A percentile compares a stretch with the other conserved stretches of the same genome.
Conservation (phyloP, 2,329 filamentous ascomycete genomes). For the Aspergillus sp. region DNA sequence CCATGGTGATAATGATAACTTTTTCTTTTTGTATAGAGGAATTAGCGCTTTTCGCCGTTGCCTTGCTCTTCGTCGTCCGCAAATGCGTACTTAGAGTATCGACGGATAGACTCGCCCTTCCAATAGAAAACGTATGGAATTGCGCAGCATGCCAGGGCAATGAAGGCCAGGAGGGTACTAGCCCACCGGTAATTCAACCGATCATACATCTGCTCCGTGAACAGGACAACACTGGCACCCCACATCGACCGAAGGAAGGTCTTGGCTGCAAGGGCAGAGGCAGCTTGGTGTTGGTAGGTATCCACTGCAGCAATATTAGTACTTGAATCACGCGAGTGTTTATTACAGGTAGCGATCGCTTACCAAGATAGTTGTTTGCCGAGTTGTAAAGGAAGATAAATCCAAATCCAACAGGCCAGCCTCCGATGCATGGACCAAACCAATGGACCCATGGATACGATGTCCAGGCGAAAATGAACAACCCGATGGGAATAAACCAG, state of each 20-base stretch:
- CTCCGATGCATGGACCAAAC: constrained; percentile 64
- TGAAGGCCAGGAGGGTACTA: constrained; percentile 61
- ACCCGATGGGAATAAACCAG: constrained; percentile 61
- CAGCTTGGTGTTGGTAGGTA: constrained; percentile 64
- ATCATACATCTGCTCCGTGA: constrained; percentile 73
- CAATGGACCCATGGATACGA: constrained; percentile 59
- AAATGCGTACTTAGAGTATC: constrained; percentile 65
- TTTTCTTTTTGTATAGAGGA: neutral
- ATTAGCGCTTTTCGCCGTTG: constrained; percentile 3
- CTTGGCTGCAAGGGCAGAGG: constrained; percentile 72
- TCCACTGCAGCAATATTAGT: constrained; percentile 41
- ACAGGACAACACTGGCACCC: constrained; percentile 69
- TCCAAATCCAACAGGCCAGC: constrained; percentile 65
- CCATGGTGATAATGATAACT: too few species aligned
- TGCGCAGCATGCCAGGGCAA: constrained; percentile 66
- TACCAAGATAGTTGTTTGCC: constrained; percentile 61
- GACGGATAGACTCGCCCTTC: constrained; percentile 63
- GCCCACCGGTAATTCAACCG: constrained; percentile 70
- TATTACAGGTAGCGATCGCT: constrained; percentile 2
- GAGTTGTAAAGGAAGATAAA: constrained; percentile 80
- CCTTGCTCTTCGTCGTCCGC: constrained; percentile 44
- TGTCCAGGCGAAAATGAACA: constrained; percentile 62
- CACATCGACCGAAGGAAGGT: constrained; percentile 72
- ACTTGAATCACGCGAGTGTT: neutral
- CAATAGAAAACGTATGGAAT: constrained; percentile 79